phyloP scores from a whole-genome alignment of 2,329 filamentous ascomycete genomes.

The Stagonosporopsis rhizophila region DNA sequence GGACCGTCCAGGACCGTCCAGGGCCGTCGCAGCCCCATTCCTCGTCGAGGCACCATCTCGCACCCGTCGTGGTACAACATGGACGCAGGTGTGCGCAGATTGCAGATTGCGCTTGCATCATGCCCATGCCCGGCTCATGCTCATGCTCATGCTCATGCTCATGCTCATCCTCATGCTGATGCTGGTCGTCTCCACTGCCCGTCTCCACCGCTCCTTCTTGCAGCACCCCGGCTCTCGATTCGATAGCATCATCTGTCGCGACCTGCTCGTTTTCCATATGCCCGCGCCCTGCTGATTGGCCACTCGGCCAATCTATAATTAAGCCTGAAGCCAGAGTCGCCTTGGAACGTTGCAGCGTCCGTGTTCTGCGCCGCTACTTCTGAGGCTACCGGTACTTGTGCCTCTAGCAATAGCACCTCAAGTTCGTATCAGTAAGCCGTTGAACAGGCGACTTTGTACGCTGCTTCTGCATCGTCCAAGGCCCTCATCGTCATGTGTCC shows the following conservation, averaged over 20 bases:
- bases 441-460: background rate
- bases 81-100: conserved; percentile 10
- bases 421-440: background rate
- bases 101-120: too few species aligned
- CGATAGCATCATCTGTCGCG: conserved; percentile 8
- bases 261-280: conserved; percentile 15
- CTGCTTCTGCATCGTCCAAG: background rate
- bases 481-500: conserved; percentile 4
- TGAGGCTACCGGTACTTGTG: background rate
- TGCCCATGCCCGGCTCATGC: conserved; percentile 11
- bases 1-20: too few species aligned
- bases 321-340: conserved; percentile 10
- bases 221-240: conserved; percentile 1
- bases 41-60: background rate
- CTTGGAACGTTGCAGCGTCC: conserved; percentile 9
- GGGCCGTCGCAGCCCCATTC: too few species aligned
- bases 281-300: conserved; percentile 8
- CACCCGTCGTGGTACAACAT: conserved; percentile 14
- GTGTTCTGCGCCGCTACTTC: conserved; percentile 11
- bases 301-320: conserved; percentile 16
- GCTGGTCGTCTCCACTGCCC: conserved; percentile 7
- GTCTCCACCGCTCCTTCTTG: conserved; percentile 15
- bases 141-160: background rate
- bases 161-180: background rate
- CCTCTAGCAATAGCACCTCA: background rate